Evolutionary conservation across 2,329 filamentous ascomycete genomes (phyloP), one percentile per base, ranked within the genome.

Genomic region (Rugonectria rugulosa): DNA sequence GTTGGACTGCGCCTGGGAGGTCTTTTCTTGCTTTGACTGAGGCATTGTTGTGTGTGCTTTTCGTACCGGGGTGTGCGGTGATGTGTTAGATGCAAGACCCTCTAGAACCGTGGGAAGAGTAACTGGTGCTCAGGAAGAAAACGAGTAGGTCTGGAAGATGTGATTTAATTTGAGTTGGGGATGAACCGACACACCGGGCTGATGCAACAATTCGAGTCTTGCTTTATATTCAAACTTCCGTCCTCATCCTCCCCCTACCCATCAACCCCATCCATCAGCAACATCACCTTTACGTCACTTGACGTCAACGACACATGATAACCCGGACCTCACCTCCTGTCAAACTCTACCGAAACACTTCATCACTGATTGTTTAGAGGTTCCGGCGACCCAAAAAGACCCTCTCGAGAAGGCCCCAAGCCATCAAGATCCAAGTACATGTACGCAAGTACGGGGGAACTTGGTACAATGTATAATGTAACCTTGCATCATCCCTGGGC

Each of bases 1-100:
- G 75, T 92, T 91, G 72, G 86, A 76, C 76, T 88, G 81, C 68
- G 81, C 81, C 73, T 89, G 76, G 47, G 87, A 83, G 70, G 93
- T 88, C 73, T 88, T 78, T 51, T 88, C 78, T 61, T 78, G 71
- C 74, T 90, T 91, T 75, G 77, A 79, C 52, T 78, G 68, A 62
- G 75, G 57, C 78, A 81, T 81, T 27, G 37, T 64, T 51, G 42
- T 34, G 26, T 31, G 36, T 23, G 49, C 14, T 24, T 27, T 27
- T 27, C 24, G 6, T 27, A 11, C 24, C n/a, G n/a, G 32, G 46
- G 24, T 27, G 11, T 27, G 24, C 11, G 24, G 24, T 27, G 24
- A 27, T 27, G 24, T 27, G 24, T 27, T 27, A 27, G 24, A n/a
- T n/a, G n/a, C n/a, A n/a, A n/a, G n/a, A n/a, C n/a, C n/a, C n/a